phyloP scores from a whole-genome alignment of 345 rosid genomes.

The Nasturtium officinale region DNA sequence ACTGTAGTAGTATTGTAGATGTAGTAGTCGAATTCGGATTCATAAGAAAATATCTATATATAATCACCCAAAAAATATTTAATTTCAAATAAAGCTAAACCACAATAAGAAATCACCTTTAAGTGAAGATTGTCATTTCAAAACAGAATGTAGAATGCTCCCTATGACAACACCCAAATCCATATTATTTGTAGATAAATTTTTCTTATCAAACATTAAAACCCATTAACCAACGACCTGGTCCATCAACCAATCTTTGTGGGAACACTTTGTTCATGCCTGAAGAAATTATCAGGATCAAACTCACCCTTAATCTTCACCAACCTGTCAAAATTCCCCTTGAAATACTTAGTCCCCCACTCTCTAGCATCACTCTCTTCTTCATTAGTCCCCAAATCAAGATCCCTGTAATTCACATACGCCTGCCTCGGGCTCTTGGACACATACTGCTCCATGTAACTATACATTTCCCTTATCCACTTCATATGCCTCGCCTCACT shows the following conservation, averaged over 20 bases:
- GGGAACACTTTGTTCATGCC: slow-evolving; percentile 68
- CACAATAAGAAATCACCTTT: background rate
- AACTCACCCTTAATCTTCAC: slow-evolving; percentile 48
- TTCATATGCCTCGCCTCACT: slow-evolving; percentile 35
- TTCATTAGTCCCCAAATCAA: slow-evolving; percentile 42
- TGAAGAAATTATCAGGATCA: slow-evolving; percentile 65
- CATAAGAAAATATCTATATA: background rate
- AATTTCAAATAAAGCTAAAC: background rate
- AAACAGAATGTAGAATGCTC: background rate
- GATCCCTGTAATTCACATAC: slow-evolving; percentile 45
- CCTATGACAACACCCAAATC: slow-evolving; percentile 17
- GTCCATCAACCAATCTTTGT: slow-evolving; percentile 32
- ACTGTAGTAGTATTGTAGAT: background rate
- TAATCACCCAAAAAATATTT: background rate
- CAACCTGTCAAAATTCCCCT: slow-evolving; percentile 54
- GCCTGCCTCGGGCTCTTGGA: slow-evolving; percentile 38
- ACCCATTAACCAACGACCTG: background rate
- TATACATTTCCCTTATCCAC: slow-evolving; percentile 44
- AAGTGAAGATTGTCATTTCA: background rate
- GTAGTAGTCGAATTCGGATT: background rate
- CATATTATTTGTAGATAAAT: background rate
- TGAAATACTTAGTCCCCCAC: slow-evolving; percentile 64
- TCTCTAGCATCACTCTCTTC: slow-evolving; percentile 41
- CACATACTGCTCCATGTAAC: slow-evolving; percentile 43
- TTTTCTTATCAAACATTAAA: background rate